Base-by-base conservation (phyloP, 352 stramenopile species). In the Phytophthora hibernalis region DNA sequence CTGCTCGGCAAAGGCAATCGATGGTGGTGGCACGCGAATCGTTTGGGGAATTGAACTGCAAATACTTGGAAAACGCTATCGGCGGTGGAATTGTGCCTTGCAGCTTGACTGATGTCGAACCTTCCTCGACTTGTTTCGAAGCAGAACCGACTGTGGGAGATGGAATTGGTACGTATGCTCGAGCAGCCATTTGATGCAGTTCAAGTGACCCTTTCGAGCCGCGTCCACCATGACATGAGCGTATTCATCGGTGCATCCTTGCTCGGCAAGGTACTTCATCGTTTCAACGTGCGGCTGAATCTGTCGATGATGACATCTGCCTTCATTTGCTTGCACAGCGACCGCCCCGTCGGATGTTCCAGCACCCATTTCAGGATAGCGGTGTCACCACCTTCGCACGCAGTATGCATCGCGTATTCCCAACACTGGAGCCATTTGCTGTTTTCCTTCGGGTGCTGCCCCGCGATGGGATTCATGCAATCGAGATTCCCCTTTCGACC, bases 281-380 rank as follows among this genome's bases (percentile, higher is more conserved):
- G 51, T n/a, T 6, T 48, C 33, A 28, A 47, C 18, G 15, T 57
- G 30, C n/a, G n/a, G 13, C 43, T 21, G 18, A 42, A 55, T 15
- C 49, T 43, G 28, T 55, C 28, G 30, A 43, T 30, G 26, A 55
- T 31, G n/a, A 9, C 8, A 13, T 55, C 49, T 16, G 28, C 30
- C 30, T 54, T 54, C 20, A 61, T 31, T 15, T 53, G 54, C 20
- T 61, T 53, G 18, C 11, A 33, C 2, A 61, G 15, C 9, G 21
- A 15, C 10, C n/a, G 20, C 11, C 42, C 49, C 6, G 30, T 55
- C 16, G 49, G 59, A 20, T 67, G 59, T 10, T 67, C 28, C 42
- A 61, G 18, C 12, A 61, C 2, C 59, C 59, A 67, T 43, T 67
- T 48, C 5, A 67, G 7, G 11, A 51, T 30, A 13, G 15, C 11